phyloP scores from a whole-genome alignment of 306 rosid species.

The Prunus mume region DNA sequence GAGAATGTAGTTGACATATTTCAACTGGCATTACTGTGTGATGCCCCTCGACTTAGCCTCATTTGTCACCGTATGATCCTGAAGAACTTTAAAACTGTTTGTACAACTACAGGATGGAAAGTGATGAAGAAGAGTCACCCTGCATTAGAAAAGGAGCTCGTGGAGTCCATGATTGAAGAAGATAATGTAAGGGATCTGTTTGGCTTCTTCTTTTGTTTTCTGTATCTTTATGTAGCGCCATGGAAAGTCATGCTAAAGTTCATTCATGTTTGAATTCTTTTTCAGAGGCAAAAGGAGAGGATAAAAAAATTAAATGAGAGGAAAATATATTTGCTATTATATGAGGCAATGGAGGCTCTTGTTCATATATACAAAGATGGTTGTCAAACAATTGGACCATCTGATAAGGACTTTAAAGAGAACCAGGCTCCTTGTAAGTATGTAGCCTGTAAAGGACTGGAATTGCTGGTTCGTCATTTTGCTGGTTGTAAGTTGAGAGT shows the following conservation, averaged over 20 bases:
- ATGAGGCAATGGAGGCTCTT: conserved; percentile 96
- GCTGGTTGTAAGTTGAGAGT: conserved; percentile 82
- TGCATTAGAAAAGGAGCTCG: conserved; percentile 52
- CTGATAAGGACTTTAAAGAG: conserved; percentile 65
- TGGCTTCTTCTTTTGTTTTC: not conserved
- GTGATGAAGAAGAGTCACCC: conserved; percentile 78
- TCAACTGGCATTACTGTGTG: conserved; percentile 79
- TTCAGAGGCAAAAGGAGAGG: conserved; percentile 63
- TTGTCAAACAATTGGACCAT: conserved; percentile 85
- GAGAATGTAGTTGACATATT: conserved; percentile 73
- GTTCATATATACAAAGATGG: conserved; percentile 94
- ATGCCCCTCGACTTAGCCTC: conserved; percentile 76
- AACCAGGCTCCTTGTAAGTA: conserved; percentile 70
- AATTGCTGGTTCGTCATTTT: conserved; percentile 85
- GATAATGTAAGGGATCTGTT: conserved; percentile 49
- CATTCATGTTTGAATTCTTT: conserved; percentile 17
- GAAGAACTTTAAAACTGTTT: conserved; percentile 53
- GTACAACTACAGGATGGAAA: conserved; percentile 72
- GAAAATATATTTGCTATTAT: conserved; percentile 59
- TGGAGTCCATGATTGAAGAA: conserved; percentile 49
- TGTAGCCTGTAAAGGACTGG: conserved; percentile 79
- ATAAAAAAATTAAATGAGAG: conserved; percentile 55
- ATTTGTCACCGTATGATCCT: conserved; percentile 68
- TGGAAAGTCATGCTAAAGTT: not conserved
- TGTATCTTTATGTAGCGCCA: not conserved